Evolutionary conservation across 768 basidiomycete genomes (phyloP).

Genomic region (Suillus fuscotomentosus): DNA sequence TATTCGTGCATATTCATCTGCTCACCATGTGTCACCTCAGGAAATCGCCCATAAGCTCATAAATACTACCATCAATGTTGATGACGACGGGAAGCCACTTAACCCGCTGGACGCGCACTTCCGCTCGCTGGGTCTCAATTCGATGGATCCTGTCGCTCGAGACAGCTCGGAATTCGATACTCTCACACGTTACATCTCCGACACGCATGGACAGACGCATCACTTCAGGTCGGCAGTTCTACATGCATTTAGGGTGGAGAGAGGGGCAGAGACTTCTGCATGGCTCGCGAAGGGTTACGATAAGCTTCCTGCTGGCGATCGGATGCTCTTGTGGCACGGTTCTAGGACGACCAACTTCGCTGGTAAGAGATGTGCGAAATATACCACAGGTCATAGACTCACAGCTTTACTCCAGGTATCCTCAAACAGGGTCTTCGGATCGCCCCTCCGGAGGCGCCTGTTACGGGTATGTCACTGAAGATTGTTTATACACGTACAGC

Average conservation of each 20-base stretch:
- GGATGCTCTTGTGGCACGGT: conserved; percentile 63
- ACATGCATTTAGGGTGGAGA: conserved; percentile 55
- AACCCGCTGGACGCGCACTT: conserved; percentile 60
- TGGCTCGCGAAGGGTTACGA: conserved; percentile 49
- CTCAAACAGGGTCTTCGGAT: conserved; percentile 62
- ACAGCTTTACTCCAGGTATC: conserved; percentile 38
- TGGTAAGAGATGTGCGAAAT: conserved; percentile 28
- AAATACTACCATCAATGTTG: conserved; percentile 30
- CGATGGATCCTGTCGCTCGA: conserved; percentile 46
- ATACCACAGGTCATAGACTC: background rate
- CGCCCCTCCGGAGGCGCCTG: conserved; percentile 62
- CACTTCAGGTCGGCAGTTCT: conserved; percentile 41
- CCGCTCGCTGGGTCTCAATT: conserved; percentile 48
- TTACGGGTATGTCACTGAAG: conserved; percentile 34
- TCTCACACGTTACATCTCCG: conserved; percentile 46
- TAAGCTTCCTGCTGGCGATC: conserved; percentile 44
- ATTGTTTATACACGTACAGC: background rate
- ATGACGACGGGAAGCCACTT: conserved; percentile 45
- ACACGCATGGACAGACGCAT: conserved; percentile 60
- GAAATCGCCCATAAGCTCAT: conserved; percentile 62
- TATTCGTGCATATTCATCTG: background rate
- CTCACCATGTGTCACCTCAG: conserved; percentile 22
- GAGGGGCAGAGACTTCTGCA: conserved; percentile 34
- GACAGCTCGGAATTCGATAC: conserved; percentile 45
- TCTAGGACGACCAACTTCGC: conserved; percentile 64